Conservation (phyloP, 225 moss, liverwort and hornwort genomes). For the Sphagnum contortum region DNA sequence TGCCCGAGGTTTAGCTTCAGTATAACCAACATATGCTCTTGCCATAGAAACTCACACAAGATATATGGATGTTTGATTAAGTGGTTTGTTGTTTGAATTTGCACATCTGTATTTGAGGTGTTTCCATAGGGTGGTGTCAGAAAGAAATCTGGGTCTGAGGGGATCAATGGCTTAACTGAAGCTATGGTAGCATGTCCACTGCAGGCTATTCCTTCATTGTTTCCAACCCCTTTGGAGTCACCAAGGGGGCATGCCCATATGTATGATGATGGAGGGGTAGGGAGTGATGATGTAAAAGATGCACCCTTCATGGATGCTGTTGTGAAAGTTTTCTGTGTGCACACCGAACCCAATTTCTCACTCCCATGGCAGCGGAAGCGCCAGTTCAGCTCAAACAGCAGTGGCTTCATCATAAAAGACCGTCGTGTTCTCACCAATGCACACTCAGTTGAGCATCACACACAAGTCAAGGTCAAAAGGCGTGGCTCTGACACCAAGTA, state of each 20-base stretch:
- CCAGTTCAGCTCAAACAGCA: conserved; percentile 95
- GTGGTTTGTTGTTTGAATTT: too few relatives aligned
- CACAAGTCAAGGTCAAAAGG: conserved; percentile 98
- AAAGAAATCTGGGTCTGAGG: too few relatives aligned
- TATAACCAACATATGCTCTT: too few relatives aligned
- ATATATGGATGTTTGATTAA: too few relatives aligned
- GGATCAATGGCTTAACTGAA: neutral
- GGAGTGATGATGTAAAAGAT: conserved; percentile 87
- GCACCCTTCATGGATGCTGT: conserved; percentile 99
- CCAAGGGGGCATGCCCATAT: conserved; percentile 44
- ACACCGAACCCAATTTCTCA: conserved; percentile 97
- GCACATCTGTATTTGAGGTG: too few relatives aligned
- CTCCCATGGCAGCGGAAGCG: conserved; percentile 98
- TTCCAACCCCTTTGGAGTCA: conserved; percentile 26
- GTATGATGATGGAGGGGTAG: conserved; percentile 65
- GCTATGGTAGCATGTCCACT: neutral
- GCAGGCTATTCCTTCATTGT: conserved; percentile 55
- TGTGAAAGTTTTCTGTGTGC: conserved; percentile 97
- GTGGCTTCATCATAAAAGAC: conserved; percentile 86
- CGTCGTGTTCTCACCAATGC: conserved; percentile 91
- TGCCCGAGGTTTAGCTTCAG: too few relatives aligned
- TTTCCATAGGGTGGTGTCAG: too few relatives aligned
- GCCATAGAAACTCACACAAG: too few relatives aligned
- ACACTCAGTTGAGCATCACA: conserved; percentile 98
- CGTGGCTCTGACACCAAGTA: conserved; percentile 98